Conservation (phyloP, 2,329 filamentous ascomycete species). For the Aaosphaeria arxii region DNA sequence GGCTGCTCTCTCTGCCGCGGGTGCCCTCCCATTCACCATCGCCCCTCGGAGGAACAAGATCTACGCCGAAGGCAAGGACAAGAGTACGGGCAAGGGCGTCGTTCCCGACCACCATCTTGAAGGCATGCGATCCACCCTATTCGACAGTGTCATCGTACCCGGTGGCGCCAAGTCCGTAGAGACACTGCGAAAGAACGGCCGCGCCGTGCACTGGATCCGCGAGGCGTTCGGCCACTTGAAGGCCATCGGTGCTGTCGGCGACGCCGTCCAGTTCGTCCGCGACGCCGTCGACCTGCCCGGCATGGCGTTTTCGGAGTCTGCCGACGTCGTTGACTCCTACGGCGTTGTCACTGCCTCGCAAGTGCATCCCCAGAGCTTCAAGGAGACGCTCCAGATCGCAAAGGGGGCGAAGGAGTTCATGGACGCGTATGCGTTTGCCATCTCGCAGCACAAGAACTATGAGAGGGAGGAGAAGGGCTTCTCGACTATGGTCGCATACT, state of each 20-base stretch:
- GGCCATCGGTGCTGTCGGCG: slow-evolving; percentile 71
- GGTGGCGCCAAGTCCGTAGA: slow-evolving; percentile 64
- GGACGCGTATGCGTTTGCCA: slow-evolving; percentile 65
- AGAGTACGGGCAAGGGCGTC: slow-evolving; percentile 52
- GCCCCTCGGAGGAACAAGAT: slow-evolving; percentile 65
- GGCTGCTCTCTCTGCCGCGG: slow-evolving; percentile 58
- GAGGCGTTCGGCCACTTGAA: slow-evolving; percentile 83
- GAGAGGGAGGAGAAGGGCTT: slow-evolving; percentile 71
- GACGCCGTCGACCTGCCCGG: slow-evolving; percentile 46
- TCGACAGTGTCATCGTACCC: slow-evolving; percentile 75
- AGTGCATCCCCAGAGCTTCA: slow-evolving; percentile 55
- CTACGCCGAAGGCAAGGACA: slow-evolving; percentile 58
- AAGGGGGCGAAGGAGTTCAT: slow-evolving; percentile 69
- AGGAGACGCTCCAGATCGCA: slow-evolving; percentile 60
- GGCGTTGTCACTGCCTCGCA: slow-evolving; percentile 69
- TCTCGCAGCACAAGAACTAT: slow-evolving; percentile 72
- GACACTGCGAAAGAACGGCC: slow-evolving; percentile 65
- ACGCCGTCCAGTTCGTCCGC: slow-evolving; percentile 64
- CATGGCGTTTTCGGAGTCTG: slow-evolving; percentile 49
- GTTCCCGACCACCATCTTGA: slow-evolving; percentile 76
- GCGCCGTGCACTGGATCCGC: slow-evolving; percentile 71
- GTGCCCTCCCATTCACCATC: slow-evolving; percentile 71
- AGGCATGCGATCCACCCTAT: slow-evolving; percentile 76
- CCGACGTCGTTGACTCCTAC: slow-evolving; percentile 63
- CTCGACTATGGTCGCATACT: slow-evolving; percentile 66